phyloP scores from a whole-genome alignment of 2,329 filamentous ascomycete genomes.

The Colletotrichum neosansevieriae region DNA sequence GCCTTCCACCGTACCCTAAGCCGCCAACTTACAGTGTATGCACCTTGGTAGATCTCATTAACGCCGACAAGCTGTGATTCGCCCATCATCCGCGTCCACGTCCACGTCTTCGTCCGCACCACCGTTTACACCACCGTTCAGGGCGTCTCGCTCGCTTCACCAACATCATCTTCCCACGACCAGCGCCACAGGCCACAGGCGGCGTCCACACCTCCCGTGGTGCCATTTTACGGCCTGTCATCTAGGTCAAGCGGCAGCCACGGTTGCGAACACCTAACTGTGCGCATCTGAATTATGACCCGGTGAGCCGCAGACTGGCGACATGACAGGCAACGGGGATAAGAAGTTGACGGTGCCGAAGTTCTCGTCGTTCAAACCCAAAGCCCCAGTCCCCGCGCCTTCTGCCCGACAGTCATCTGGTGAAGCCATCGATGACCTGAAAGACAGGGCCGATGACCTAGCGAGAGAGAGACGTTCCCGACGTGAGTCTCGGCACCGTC shows the following conservation, averaged over 20 bases:
- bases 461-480: slow-evolving; percentile 33
- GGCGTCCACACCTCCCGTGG: not conserved
- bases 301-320: slow-evolving; percentile 21
- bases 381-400: slow-evolving; percentile 47
- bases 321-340: slow-evolving; percentile 26
- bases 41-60: not conserved
- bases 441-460: slow-evolving; percentile 4
- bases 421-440: slow-evolving; percentile 13
- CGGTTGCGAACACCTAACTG: not conserved
- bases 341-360: slow-evolving; percentile 65
- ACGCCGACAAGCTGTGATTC: not conserved
- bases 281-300: slow-evolving; percentile 17
- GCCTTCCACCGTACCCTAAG: not conserved
- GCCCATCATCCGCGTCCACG: not conserved
- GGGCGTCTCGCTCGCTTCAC: not conserved
- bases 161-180: slow-evolving; percentile 3
- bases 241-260: not conserved
- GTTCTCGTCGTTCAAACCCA: slow-evolving; percentile 79
- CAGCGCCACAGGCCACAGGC: not conserved
- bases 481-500: slow-evolving; percentile 41
- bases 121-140: slow-evolving; percentile 24
- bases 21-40: not conserved
- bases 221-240: not conserved
- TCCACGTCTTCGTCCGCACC: not conserved
- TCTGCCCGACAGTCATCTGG: slow-evolving; percentile 35